Base-by-base conservation (phyloP, 805 yeast species). In the Candida tammaniensis region DNA sequence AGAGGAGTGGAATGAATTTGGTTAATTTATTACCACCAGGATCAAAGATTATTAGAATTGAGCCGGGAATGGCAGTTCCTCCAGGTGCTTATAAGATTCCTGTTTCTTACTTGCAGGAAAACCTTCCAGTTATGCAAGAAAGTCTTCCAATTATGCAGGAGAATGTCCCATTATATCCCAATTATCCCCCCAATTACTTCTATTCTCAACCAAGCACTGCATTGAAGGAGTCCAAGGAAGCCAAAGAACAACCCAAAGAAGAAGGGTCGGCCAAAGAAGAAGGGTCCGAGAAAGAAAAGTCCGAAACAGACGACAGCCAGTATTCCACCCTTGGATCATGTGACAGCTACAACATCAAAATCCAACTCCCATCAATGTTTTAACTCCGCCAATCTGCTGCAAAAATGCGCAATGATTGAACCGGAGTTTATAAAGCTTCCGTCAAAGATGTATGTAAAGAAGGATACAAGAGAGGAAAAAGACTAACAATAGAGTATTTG, bases 41-140 rank as follows among this genome's bases (percentile, higher is more conserved):
- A 3, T 17, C 39, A 3, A 26, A 17, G 22, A 31, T 47, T 3
- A 27, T 59, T 26, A 41, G 46, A 27, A 39, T 54, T 1, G 53
- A 46, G 11, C 57, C 55, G 2, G 63, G 64, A 1, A 40, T 46
- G 38, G 44, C 42, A 7, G 31, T 57, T 7, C 66, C 68, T 3
- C 31, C 36, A 3, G 60, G 60, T 17, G 64, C 65, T 7, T 49
- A 30, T 3, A 26, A 14, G 21, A 21, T 32, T 7, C 27, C 27
- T 4, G 4, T 17, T 16, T 23, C 33, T 7, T 7, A 19, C 7
- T 19, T 19, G 7, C 9, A 7, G 22, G 22, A 19, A 19, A 19
- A 10, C 10, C 7, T 19, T 19, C 18, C 24, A 10, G 17, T 17
- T n/a, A 12, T 11, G 13, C 18, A 23, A 27, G 35, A 11, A 31